Percentiles rank a stretch among this genome's conserved stretches.
These are phyloP conservation scores for Aspergillus ostianus DNA, from an alignment of 495 filamentous ascomycete species.

Conservation along the genomic window DNA sequence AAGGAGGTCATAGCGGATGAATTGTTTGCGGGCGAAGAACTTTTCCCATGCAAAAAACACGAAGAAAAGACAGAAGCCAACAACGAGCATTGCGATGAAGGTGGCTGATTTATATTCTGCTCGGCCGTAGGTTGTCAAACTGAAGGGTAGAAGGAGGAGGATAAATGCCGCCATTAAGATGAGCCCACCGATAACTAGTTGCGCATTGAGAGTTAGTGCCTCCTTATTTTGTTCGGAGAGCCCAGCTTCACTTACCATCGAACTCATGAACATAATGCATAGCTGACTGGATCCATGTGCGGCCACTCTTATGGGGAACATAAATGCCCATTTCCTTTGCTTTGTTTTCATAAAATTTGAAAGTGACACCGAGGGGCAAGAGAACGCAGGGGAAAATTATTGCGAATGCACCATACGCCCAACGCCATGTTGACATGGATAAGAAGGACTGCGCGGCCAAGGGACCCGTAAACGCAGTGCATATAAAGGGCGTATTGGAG, in stretches of 20 bases:
- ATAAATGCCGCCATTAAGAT: conserved; percentile 57
- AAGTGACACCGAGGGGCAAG: conserved; percentile 49
- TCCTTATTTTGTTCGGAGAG: neutral
- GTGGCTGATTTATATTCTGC: conserved; percentile 47
- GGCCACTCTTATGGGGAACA: conserved; percentile 37
- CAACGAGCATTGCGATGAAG: conserved; percentile 57
- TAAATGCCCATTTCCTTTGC: conserved; percentile 49
- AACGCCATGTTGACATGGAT: conserved; percentile 52
- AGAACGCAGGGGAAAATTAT: conserved; percentile 58
- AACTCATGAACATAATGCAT: conserved; percentile 59
- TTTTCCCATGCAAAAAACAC: conserved; percentile 61
- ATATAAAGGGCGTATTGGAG: conserved; percentile 62
- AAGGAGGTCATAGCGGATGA: conserved; percentile 61
- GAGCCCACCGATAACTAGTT: conserved; percentile 51
- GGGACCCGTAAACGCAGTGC: conserved; percentile 47
- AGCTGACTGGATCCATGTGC: conserved; percentile 47
- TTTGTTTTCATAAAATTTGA: conserved; percentile 58
- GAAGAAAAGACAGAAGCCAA: conserved; percentile 55
- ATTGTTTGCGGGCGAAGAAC: conserved; percentile 51
- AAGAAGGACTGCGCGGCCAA: conserved; percentile 44
- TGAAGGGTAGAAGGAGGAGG: conserved; percentile 64
- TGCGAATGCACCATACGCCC: conserved; percentile 61
- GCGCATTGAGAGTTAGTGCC: neutral
- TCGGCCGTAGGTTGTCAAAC: conserved; percentile 43
- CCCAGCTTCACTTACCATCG: conserved; percentile 43